phyloP scores from a whole-genome alignment of 176 grass and related monocot genomes.

The Aechmea fasciata region DNA sequence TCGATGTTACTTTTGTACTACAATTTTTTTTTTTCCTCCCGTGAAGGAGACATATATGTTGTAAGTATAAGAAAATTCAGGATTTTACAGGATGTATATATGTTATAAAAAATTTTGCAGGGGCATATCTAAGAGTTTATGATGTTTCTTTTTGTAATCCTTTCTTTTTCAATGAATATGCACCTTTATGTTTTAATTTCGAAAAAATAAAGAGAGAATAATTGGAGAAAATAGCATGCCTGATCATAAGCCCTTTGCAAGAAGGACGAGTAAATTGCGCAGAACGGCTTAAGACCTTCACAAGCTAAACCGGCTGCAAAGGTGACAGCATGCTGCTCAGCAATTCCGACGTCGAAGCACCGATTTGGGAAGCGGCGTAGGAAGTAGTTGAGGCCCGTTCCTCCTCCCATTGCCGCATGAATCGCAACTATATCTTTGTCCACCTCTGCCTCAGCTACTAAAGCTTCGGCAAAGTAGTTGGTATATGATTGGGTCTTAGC shows the following conservation, averaged over 20 bases:
- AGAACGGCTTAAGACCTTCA: slow-evolving; percentile 95
- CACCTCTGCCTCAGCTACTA: slow-evolving; percentile 82
- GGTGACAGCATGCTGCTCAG: slow-evolving; percentile 95
- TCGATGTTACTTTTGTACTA: too few species aligned
- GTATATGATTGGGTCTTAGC: slow-evolving; percentile 76
- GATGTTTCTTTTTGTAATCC: too few species aligned
- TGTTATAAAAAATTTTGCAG: too few species aligned
- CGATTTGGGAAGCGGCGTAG: slow-evolving; percentile 80
- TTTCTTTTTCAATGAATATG: too few species aligned
- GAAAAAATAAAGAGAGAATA: neutral
- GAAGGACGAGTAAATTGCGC: slow-evolving; percentile 94
- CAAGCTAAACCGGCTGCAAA: slow-evolving; percentile 91
- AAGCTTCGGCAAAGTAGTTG: slow-evolving; percentile 85
- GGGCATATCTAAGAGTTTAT: too few species aligned
- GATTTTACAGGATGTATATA: too few species aligned
- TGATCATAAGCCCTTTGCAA: slow-evolving; percentile 96
- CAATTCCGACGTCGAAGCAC: slow-evolving; percentile 96
- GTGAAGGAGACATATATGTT: too few species aligned
- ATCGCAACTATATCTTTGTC: slow-evolving; percentile 84
- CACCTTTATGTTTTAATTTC: too few species aligned
- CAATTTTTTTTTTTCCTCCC: too few species aligned
- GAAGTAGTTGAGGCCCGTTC: slow-evolving; percentile 94
- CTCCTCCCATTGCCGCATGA: slow-evolving; percentile 96
- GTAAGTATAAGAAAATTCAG: too few species aligned
- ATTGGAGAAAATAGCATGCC: slow-evolving; percentile 15